Evolutionary conservation across 2,329 filamentous ascomycete genomes (phyloP).

Genomic region (Myotisia sp.): DNA sequence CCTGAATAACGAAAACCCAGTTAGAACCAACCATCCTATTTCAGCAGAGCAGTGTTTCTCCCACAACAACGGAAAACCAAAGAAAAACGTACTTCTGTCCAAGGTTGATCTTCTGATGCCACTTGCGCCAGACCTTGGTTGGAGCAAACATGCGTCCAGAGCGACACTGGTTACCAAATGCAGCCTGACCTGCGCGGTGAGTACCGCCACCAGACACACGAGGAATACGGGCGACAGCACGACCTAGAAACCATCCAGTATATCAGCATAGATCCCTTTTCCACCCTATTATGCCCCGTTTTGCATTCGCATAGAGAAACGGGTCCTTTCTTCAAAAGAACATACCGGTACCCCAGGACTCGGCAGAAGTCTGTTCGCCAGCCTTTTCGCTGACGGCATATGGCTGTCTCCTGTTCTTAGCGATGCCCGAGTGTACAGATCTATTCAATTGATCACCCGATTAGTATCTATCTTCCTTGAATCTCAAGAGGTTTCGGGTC

Average conservation of each 20-base stretch:
- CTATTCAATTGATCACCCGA: conserved; percentile 21
- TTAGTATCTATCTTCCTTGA: neutral
- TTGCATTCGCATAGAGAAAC: neutral
- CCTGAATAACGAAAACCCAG: conserved; percentile 32
- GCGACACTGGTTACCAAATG: conserved; percentile 99
- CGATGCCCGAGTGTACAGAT: conserved; percentile 89
- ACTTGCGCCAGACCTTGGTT: conserved; percentile 99
- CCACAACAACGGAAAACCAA: conserved; percentile 8
- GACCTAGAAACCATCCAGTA: conserved; percentile 45
- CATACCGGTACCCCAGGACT: conserved; percentile 99
- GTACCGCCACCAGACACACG: conserved; percentile 99
- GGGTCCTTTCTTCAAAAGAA: conserved; percentile 28
- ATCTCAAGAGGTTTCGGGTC: neutral
- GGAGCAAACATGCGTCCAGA: conserved; percentile 99
- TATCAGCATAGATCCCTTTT: conserved; percentile 8
- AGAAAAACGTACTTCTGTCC: conserved; percentile 65
- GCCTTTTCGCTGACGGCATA: conserved; percentile 99
- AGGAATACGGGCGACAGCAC: conserved; percentile 99
- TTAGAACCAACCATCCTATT: conserved; percentile 3
- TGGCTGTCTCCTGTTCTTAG: conserved; percentile 99
- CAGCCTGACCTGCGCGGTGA: conserved; percentile 98
- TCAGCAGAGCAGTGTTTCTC: conserved; percentile 2
- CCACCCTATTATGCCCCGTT: conserved; percentile 9
- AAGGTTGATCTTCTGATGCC: conserved; percentile 99
- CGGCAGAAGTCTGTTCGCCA: conserved; percentile 98